phyloP scores from a whole-genome alignment of 2,329 filamentous ascomycete genomes.

The Rhexocercosporidium sp. region DNA sequence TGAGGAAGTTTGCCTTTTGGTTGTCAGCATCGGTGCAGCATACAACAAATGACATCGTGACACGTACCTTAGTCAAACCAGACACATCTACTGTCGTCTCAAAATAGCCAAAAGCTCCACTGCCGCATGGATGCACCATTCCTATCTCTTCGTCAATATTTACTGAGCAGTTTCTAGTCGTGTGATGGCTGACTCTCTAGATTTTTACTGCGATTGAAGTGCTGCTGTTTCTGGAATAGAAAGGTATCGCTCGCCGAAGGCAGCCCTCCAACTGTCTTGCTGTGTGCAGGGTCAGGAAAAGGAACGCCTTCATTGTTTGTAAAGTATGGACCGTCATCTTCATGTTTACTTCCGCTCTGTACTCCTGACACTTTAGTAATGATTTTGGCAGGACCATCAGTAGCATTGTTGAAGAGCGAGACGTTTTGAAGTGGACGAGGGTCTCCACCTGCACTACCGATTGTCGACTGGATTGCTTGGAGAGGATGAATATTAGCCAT shows the following conservation, averaged over 20 bases:
- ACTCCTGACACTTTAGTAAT: background rate
- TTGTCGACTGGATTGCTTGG: background rate
- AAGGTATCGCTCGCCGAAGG: background rate
- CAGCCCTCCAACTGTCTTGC: background rate
- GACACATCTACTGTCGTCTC: background rate
- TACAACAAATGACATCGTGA: background rate
- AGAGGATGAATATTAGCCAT: background rate
- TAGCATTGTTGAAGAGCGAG: background rate
- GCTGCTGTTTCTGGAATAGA: background rate
- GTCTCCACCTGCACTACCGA: background rate
- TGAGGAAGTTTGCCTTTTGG: background rate
- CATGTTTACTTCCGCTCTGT: background rate
- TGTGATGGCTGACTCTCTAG: background rate
- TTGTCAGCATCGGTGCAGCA: background rate
- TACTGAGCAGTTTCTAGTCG: background rate
- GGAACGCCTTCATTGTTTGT: background rate
- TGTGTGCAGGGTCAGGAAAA: background rate
- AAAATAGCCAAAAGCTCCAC: background rate
- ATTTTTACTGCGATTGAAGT: background rate
- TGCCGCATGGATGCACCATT: background rate
- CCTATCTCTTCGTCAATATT: too few species aligned
- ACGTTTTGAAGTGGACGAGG: background rate
- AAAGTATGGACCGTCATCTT: background rate
- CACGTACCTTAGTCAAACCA: background rate
- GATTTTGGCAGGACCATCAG: background rate